Evolutionary conservation across 768 basidiomycete species (phyloP), one percentile per base, ranked within the genome.

Genomic region (Cystofilobasidium ferigula): DNA sequence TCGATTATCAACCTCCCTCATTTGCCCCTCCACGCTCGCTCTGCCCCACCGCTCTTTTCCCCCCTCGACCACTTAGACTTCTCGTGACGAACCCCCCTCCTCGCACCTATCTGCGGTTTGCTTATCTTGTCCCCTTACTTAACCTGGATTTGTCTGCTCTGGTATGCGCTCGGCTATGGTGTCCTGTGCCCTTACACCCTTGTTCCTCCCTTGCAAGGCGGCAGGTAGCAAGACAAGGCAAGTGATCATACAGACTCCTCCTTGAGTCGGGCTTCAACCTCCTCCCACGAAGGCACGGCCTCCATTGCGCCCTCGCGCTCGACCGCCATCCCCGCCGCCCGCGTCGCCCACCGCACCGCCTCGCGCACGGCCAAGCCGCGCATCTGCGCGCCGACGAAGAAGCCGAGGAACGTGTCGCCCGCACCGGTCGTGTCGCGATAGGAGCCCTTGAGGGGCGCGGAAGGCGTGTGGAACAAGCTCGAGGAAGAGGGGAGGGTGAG

Each of bases 291-390:
- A 30, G 74, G 73, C 9, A 74, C 70, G 16, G 71, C 70, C 57
- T 75, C 73, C 70, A 73, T 71, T 14, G 74, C 74, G 7, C 74
- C 74, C 24, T 69, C 45, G 16, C 57, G 67, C 57, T 73, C 72
- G 43, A 69, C 69, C 35, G 70, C 71, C 61, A 74, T 72, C 3
- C 72, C 72, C 0, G 72, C 71, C 0, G 74, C 73, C 61, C 71
- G 67, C 68, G 64, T 43, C 30, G 57, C 56, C 22, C 30, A 22
- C 6, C 9, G 53, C 20, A 36, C 35, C 24, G 43, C 42, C 6
- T 38, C 34, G 12, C 30, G 30, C 26, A 35, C 54, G n/a, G 30
- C 40, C 14, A 20, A 12, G 14, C 26, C 18, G 38, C 35, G 35
- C 57, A 57, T 61, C 30, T 65, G 36, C 14, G 53, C n/a, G 26